phyloP scores from a whole-genome alignment of 164 flowering plant species.

The Aristolochia californica region DNA sequence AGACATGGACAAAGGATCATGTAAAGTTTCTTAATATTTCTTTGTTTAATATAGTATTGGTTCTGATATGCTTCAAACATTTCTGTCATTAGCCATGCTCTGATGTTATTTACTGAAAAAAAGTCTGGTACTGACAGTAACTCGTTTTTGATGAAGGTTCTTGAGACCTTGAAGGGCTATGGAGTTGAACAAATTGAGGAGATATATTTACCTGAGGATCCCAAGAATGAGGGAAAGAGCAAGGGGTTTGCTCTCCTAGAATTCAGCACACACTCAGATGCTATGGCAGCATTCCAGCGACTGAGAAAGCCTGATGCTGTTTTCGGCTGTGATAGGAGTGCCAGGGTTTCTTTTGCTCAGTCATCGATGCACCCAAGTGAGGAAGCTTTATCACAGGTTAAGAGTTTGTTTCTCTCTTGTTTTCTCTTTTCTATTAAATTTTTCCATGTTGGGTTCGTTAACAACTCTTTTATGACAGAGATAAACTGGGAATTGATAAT shows the following conservation, averaged over 20 bases:
- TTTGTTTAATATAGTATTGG: neutral
- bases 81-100: too few species aligned
- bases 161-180: conserved; percentile 18
- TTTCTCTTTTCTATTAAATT: neutral
- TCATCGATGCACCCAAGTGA: conserved; percentile 26
- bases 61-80: neutral
- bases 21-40: conserved; percentile 12
- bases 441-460: neutral
- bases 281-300: conserved; percentile 29
- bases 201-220: conserved; percentile 28
- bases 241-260: conserved; percentile 34
- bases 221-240: conserved; percentile 22
- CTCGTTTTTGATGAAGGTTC: conserved; percentile 14
- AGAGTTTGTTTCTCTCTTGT: neutral
- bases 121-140: neutral
- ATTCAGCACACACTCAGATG: conserved; percentile 28
- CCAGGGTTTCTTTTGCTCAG: conserved; percentile 28
- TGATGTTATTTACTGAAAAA: too few species aligned
- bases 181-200: conserved; percentile 27
- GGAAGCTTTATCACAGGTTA: conserved; percentile 32
- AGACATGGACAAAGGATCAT: conserved; percentile 29
- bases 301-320: conserved; percentile 34
- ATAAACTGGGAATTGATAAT: neutral
- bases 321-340: conserved; percentile 35
- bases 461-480: neutral